Evolutionary conservation across 495 filamentous ascomycete species (phyloP).

Genomic region (Tuber aestivum): DNA sequence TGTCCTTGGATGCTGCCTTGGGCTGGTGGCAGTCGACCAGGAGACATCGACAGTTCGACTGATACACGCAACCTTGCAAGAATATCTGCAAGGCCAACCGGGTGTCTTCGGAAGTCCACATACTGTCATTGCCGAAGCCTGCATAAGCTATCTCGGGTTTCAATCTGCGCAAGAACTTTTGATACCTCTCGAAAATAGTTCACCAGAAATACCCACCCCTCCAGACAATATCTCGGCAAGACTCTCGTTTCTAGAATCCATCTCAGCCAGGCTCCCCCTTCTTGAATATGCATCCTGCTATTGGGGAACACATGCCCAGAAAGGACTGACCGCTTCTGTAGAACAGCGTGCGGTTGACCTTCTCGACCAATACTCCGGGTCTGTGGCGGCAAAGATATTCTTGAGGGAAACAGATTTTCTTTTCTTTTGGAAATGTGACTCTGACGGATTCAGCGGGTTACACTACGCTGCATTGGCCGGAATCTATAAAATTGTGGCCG

Average conservation of each 20-base stretch:
- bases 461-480: slow-evolving; percentile 23
- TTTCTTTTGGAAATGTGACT: not conserved
- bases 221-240: not conserved
- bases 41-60: not conserved
- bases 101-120: not conserved
- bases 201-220: too few species aligned
- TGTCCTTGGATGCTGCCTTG: not conserved
- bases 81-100: not conserved
- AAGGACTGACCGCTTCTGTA: not conserved
- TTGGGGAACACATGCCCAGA: not conserved
- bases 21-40: not conserved
- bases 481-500: slow-evolving; percentile 21
- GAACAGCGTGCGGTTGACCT: not conserved
- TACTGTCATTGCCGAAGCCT: not conserved
- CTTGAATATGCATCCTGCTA: not conserved
- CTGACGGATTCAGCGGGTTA: not conserved
- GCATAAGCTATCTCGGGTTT: not conserved
- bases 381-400: not conserved
- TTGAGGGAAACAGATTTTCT: not conserved
- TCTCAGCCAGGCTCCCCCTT: not conserved
- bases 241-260: not conserved
- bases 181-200: too few species aligned
- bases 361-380: not conserved
- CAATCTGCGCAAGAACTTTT: not conserved
- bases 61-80: not conserved